Conservation (phyloP, 306 rosid species). For the Begonia peltatifolia region DNA sequence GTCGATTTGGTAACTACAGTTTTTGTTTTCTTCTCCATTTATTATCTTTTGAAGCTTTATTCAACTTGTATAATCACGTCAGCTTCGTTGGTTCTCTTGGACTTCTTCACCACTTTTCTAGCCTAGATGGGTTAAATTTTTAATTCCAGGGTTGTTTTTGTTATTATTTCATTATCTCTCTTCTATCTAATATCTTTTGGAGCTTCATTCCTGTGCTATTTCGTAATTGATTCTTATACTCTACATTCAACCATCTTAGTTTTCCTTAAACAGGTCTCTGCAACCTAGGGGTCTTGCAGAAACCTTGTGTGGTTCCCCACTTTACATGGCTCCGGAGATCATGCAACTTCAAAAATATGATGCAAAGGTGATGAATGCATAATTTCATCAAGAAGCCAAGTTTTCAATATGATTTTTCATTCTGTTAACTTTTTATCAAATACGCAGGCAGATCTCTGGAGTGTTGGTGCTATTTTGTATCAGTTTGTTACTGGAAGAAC, state of each 20-base stretch:
- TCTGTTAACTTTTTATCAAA: conserved; percentile 32
- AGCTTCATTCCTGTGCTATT: background rate
- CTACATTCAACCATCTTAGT: conserved; percentile 3
- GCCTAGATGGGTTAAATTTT: too few relatives aligned
- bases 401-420: conserved; percentile 14
- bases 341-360: conserved; percentile 98
- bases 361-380: conserved; percentile 67
- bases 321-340: conserved; percentile 99
- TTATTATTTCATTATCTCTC: too few relatives aligned
- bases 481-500: conserved; percentile 92
- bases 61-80: too few relatives aligned
- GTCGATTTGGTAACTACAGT: too few relatives aligned
- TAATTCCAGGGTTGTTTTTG: too few relatives aligned
- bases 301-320: conserved; percentile 99
- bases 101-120: too few relatives aligned
- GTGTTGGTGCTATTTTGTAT: conserved; percentile 89
- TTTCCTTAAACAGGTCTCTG: conserved; percentile 55
- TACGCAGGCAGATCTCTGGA: conserved; percentile 99
- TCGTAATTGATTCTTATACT: background rate
- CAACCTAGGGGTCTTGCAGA: conserved; percentile 95
- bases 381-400: conserved; percentile 1
- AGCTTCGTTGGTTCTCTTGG: too few relatives aligned
- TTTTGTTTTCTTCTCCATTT: too few relatives aligned
- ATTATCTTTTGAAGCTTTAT: too few relatives aligned
- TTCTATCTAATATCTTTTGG: background rate